Conservation (phyloP, 805 yeast genomes). For the Wickerhamomyces hampshirensis region DNA sequence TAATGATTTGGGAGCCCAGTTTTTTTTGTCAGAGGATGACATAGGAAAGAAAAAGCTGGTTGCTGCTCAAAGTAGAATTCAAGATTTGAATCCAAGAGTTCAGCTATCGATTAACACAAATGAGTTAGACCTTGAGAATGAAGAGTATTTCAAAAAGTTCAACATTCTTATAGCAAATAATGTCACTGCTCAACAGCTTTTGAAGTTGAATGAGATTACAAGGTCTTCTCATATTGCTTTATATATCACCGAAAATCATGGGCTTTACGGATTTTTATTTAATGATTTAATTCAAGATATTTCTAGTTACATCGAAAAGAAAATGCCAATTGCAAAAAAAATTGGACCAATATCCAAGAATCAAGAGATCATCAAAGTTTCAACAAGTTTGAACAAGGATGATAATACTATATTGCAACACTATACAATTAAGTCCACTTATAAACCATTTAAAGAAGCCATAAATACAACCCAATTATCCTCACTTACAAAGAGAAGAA, state of each 20-base stretch:
- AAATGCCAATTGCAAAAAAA: constrained; percentile 42
- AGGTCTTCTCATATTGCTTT: constrained; percentile 58
- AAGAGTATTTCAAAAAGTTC: constrained; percentile 45
- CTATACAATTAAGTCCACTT: constrained; percentile 33
- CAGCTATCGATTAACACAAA: constrained; percentile 40
- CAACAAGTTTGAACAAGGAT: constrained; percentile 27
- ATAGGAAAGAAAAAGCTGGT: constrained; percentile 54
- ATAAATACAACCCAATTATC: constrained; percentile 25
- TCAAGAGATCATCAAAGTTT: constrained; percentile 38
- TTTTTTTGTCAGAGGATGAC: constrained; percentile 55
- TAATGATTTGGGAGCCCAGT: constrained; percentile 69
- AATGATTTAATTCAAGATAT: constrained; percentile 69
- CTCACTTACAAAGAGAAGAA: constrained; percentile 30
- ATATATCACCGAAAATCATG: constrained; percentile 65
- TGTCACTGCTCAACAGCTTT: constrained; percentile 35
- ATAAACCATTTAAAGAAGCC: constrained; percentile 31
- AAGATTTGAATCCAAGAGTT: constrained; percentile 79
- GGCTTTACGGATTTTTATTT: constrained; percentile 78
- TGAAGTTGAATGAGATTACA: constrained; percentile 47
- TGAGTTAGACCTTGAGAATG: constrained; percentile 12
- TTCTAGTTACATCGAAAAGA: constrained; percentile 47
- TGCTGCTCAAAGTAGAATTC: constrained; percentile 50
- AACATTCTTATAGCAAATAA: constrained; percentile 78
- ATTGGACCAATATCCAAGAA: constrained; percentile 43
- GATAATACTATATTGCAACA: constrained; percentile 33